phyloP scores from a whole-genome alignment of 768 basidiomycete species.

The Leccinum imitatum region DNA sequence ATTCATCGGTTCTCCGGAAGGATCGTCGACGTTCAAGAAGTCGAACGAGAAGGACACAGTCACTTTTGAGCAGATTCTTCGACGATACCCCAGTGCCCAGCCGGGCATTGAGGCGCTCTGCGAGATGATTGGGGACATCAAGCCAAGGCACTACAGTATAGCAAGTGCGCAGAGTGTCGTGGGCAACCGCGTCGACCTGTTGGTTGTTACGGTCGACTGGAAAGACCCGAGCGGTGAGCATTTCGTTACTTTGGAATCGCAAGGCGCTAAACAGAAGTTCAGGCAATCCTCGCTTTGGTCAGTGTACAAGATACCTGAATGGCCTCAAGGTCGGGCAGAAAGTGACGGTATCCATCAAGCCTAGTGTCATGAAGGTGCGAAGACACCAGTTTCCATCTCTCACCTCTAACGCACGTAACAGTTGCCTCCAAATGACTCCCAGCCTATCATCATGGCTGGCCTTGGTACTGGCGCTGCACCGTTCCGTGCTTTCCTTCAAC shows the following conservation, averaged over 20 bases:
- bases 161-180: slow-evolving; percentile 95
- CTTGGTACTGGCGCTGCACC: slow-evolving; percentile 98
- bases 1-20: slow-evolving; percentile 94
- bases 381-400: neutral
- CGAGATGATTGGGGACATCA: slow-evolving; percentile 90
- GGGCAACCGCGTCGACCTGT: slow-evolving; percentile 89
- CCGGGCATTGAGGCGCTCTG: slow-evolving; percentile 85
- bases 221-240: slow-evolving; percentile 71
- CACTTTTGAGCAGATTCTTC: slow-evolving; percentile 85
- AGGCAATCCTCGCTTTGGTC: slow-evolving; percentile 83
- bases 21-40: slow-evolving; percentile 91
- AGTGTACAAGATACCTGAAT: slow-evolving; percentile 94
- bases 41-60: slow-evolving; percentile 93
- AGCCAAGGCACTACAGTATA: slow-evolving; percentile 97
- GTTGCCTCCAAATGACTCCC: slow-evolving; percentile 80
- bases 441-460: slow-evolving; percentile 98
- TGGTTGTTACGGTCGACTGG: slow-evolving; percentile 98
- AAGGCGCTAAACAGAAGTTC: slow-evolving; percentile 7
- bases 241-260: neutral
- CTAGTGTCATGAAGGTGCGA: slow-evolving; percentile 96
- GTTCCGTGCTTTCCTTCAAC: slow-evolving; percentile 98
- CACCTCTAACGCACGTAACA: slow-evolving; percentile 31
- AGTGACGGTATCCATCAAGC: slow-evolving; percentile 97
- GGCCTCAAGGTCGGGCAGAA: slow-evolving; percentile 82
- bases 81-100: slow-evolving; percentile 71